Evolutionary conservation across 2,329 filamentous ascomycete species (phyloP).

Genomic region (Paracamarosporium sp.): DNA sequence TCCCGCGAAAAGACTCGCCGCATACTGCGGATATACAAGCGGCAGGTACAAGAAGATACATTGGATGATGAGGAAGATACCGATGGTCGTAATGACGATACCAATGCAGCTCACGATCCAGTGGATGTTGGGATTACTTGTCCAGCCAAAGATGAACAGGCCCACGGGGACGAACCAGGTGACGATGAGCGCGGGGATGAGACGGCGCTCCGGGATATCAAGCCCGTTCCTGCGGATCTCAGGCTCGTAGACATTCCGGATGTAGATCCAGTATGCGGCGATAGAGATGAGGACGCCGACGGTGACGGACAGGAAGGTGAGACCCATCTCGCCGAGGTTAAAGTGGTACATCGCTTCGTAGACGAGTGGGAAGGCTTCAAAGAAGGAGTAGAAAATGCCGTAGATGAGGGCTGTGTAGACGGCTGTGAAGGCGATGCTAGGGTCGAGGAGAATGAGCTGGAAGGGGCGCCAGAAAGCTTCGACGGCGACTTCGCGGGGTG

Average conservation of each 20-base stretch:
- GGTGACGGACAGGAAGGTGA: constrained; percentile 86
- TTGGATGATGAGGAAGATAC: constrained; percentile 54
- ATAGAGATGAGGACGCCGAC: constrained; percentile 74
- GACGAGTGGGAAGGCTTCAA: constrained; percentile 69
- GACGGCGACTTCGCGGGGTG: constrained; percentile 49
- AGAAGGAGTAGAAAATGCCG: constrained; percentile 77
- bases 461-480: constrained; percentile 74
- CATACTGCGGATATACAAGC: constrained; percentile 63
- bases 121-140: constrained; percentile 65
- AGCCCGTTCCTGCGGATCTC: constrained; percentile 65
- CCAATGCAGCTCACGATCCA: constrained; percentile 65
- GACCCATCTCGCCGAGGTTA: constrained; percentile 72
- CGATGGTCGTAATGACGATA: constrained; percentile 57
- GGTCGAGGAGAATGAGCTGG: constrained; percentile 81
- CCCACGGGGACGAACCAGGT: constrained; percentile 68
- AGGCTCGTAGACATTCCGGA: constrained; percentile 73
- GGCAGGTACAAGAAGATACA: constrained; percentile 68
- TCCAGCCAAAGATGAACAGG: constrained; percentile 72
- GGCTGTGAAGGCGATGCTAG: constrained; percentile 83
- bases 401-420: constrained; percentile 86
- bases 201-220: constrained; percentile 74
- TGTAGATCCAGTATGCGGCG: constrained; percentile 73
- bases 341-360: constrained; percentile 82
- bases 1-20: constrained; percentile 63
- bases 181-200: constrained; percentile 72